Base-by-base conservation (phyloP, 352 stramenopile species). In the Thraustochytrium aureum region DNA sequence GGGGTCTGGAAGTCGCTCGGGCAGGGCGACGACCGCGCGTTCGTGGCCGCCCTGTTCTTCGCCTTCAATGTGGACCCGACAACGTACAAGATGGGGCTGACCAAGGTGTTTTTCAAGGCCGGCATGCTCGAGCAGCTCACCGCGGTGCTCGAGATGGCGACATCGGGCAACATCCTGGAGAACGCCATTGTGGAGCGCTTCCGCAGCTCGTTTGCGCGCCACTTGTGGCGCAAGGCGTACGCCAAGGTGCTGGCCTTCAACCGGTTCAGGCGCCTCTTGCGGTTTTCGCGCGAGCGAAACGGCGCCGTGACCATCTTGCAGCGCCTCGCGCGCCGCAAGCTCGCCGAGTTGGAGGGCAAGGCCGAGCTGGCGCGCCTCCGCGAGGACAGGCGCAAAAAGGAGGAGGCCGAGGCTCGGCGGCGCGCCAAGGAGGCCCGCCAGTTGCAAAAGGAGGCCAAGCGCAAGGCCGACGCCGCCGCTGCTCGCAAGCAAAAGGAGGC, bases 111-210 rank as follows among this genome's bases (percentile, higher is more conserved):
- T 10, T 82, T 82, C 54, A 37, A 45, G 2, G 62, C 73, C 7
- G 73, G 73, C 30, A 50, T 56, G 61, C 73, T 82, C 7, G 73
- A 82, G 43, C 64, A 85, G 69, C 56, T 84, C 7, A 73, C 59
- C 10, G 38, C 54, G 2, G 62, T 85, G n/a, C 61, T 83, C 17
- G 82, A 85, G 14, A 22, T 12, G 14, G 35, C 73, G 3, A 45
- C 62, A 17, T 60, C 59, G 5, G 41, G 32, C 0, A 52, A 62
- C n/a, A 17, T 62, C 10, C 45, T 74, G 14, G 52, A 82, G 5
- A 61, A 66, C 17, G 61, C 38, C 26, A 22, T 74, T 30, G 41
- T 82, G 5, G 12, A 74, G 42, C 61, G 59, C 6, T 81, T 79
- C 37, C 61, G 61, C 6, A 6, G 32, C 12, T 65, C 47, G 0